Conservation (phyloP, 2,329 filamentous ascomycete genomes). For the Phyllosticta citriasiana region DNA sequence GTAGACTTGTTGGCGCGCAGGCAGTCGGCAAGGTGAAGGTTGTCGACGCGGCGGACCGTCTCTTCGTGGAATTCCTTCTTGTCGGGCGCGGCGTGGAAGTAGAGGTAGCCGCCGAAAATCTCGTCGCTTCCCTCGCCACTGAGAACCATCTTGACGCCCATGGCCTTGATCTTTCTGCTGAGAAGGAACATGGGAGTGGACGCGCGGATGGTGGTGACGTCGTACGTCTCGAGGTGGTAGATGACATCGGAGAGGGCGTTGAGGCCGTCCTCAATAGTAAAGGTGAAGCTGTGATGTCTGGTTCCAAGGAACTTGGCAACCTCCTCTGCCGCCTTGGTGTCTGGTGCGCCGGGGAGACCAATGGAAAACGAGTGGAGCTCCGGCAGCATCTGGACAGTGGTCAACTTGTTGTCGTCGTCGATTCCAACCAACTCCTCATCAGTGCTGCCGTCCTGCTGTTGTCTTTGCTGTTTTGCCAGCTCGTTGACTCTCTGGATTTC, state of each 20-base stretch:
- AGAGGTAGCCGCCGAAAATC: conserved; percentile 96
- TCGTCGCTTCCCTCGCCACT: conserved; percentile 95
- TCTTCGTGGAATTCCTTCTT: conserved; percentile 92
- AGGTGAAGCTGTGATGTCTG: conserved; percentile 96
- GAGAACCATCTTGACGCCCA: conserved; percentile 99
- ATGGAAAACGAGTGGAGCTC: conserved; percentile 99
- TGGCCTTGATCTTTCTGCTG: conserved; percentile 97
- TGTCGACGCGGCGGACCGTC: conserved; percentile 88
- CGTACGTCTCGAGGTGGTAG: conserved; percentile 94
- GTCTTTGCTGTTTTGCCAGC: conserved; percentile 36
- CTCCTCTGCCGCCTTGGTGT: conserved; percentile 83
- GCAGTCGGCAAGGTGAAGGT: conserved; percentile 93
- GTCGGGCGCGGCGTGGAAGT: conserved; percentile 92
- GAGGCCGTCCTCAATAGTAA: conserved; percentile 93
- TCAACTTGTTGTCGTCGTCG: conserved; percentile 81
- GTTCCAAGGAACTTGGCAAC: conserved; percentile 96
- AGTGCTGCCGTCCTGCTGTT: conserved; percentile 29
- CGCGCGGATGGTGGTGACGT: conserved; percentile 95
- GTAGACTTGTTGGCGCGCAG: conserved; percentile 98
- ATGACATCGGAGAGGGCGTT: conserved; percentile 97
- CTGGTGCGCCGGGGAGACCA: conserved; percentile 82
- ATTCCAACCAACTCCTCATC: conserved; percentile 70
- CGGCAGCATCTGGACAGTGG: conserved; percentile 81
- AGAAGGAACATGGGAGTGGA: conserved; percentile 98
- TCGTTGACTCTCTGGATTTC: conserved; percentile 73